Evolutionary conservation across 768 basidiomycete genomes (phyloP).

Genomic region (Naganishia onofrii): DNA sequence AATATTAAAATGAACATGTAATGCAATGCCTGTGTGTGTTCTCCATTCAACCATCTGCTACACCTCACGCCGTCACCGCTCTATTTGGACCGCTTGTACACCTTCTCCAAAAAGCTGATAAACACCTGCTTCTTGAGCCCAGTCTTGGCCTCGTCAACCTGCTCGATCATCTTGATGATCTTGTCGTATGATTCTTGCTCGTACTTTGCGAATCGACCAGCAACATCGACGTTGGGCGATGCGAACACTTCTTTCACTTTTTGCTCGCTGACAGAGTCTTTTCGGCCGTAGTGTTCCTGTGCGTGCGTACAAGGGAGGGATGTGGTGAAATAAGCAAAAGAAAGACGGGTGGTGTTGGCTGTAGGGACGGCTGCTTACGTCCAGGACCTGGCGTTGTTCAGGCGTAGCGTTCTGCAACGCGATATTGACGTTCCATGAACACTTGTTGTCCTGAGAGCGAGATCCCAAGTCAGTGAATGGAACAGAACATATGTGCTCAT

Average conservation of each 20-base stretch:
- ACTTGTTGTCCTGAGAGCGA: conserved; percentile 76
- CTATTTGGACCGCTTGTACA: conserved; percentile 64
- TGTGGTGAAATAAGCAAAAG: too few relatives aligned
- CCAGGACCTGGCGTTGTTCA: conserved; percentile 56
- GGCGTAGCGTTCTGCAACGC: conserved; percentile 60
- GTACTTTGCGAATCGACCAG: conserved; percentile 68
- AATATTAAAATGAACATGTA: background rate
- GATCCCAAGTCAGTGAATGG: background rate
- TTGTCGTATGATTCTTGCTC: conserved; percentile 70
- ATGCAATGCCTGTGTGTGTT: background rate
- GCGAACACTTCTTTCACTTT: conserved; percentile 70
- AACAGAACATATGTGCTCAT: too few relatives aligned
- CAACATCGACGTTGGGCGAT: conserved; percentile 61
- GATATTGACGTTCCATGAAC: conserved; percentile 90
- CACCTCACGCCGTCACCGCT: too few relatives aligned
- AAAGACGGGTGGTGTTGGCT: background rate
- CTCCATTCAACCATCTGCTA: background rate
- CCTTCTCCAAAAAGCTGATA: conserved; percentile 81
- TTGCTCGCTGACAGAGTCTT: conserved; percentile 61
- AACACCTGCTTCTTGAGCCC: conserved; percentile 68
- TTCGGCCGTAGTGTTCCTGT: conserved; percentile 68
- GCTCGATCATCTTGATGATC: conserved; percentile 68
- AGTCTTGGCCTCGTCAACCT: conserved; percentile 64
- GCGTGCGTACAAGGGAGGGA: too few relatives aligned
- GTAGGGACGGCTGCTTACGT: conserved; percentile 53